Evolutionary conservation across 257 asterid genomes (phyloP).

Genomic region (Leptodermis oblonga): DNA sequence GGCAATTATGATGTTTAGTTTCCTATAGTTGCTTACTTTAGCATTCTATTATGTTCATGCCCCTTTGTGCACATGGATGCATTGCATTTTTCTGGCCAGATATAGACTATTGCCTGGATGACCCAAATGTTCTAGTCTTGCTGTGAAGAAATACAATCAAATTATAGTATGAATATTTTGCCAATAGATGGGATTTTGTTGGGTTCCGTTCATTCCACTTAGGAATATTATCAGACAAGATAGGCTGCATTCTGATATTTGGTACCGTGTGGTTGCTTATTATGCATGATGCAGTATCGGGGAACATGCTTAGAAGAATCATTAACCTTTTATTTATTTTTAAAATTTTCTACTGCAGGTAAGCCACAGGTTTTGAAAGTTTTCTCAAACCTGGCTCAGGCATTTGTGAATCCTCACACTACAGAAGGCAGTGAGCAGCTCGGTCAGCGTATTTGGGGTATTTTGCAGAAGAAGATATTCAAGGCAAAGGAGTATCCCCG

Average conservation of each 20-base stretch:
- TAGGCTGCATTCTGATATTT: neutral
- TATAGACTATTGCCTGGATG: constrained; percentile 5
- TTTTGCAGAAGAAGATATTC: constrained; percentile 81
- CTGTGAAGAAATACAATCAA: neutral
- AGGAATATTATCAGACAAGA: neutral
- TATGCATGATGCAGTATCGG: neutral
- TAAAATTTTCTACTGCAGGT: constrained; percentile 44
- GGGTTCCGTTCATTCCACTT: neutral
- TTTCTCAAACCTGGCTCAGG: constrained; percentile 78
- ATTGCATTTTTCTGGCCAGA: neutral
- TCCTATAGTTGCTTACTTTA: neutral
- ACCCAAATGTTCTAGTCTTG: neutral
- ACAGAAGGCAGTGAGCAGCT: constrained; percentile 96
- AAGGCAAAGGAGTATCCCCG: constrained; percentile 87
- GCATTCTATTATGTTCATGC: neutral
- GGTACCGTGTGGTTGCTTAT: neutral
- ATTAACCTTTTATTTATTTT: neutral
- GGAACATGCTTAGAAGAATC: neutral
- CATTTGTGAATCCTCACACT: constrained; percentile 69
- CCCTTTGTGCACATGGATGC: neutral
- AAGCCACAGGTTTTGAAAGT: constrained; percentile 69
- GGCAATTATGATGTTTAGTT: neutral
- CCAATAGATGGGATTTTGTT: neutral
- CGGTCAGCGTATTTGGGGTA: constrained; percentile 91
- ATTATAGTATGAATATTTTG: neutral